These are phyloP conservation scores for Papilionanthe hybrid DNA, from an alignment of 116 monocot species.

Conservation along the genomic window DNA sequence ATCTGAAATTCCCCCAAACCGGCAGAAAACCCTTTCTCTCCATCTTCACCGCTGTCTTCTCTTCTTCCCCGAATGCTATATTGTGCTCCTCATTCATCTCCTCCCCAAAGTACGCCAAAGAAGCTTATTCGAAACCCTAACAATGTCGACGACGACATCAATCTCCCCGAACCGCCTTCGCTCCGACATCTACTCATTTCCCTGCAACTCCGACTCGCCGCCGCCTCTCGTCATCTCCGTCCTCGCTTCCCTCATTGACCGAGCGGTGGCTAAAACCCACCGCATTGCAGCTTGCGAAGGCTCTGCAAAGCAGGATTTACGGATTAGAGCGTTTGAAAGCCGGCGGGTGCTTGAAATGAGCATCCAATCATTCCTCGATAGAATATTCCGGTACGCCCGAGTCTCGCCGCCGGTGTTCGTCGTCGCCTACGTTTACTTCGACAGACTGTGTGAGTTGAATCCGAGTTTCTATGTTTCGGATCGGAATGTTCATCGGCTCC, in stretches of 20 bases:
- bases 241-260: constrained; percentile 60
- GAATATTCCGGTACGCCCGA: constrained; percentile 53
- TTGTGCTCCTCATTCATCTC: too few species aligned
- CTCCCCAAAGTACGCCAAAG: neutral
- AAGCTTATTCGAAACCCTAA: neutral
- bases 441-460: constrained; percentile 46
- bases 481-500: constrained; percentile 53
- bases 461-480: constrained; percentile 23
- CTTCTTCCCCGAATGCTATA: too few species aligned
- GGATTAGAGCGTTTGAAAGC: constrained; percentile 32
- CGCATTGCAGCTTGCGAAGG: neutral
- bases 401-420: constrained; percentile 67
- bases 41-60: too few species aligned
- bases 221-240: constrained; percentile 52
- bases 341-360: constrained; percentile 52
- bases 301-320: neutral
- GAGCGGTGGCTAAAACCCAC: constrained; percentile 41
- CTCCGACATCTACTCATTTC: constrained; percentile 37
- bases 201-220: constrained; percentile 15
- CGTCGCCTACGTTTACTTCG: constrained; percentile 78
- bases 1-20: too few species aligned
- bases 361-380: constrained; percentile 56
- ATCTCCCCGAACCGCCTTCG: constrained; percentile 32
- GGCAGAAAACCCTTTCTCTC: too few species aligned
- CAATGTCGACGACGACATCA: neutral